phyloP scores from a whole-genome alignment of 1,139 yeast species.

The Wickerhamiella pararugosa region DNA sequence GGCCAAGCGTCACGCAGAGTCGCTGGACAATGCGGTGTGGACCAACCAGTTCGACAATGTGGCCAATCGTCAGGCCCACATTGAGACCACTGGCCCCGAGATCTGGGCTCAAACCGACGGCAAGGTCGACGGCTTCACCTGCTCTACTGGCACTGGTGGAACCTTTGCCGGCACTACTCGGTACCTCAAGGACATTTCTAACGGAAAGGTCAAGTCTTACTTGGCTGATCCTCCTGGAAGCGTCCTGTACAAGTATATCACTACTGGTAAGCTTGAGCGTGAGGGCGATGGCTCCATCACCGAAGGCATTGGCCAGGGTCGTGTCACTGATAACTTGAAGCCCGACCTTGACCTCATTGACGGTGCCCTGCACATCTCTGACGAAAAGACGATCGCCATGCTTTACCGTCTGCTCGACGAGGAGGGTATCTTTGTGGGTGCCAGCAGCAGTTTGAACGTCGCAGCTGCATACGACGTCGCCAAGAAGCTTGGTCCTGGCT shows the following conservation, averaged over 20 bases:
- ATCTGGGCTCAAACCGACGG: slow-evolving; percentile 80
- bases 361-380: slow-evolving; percentile 57
- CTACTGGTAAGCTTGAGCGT: slow-evolving; percentile 44
- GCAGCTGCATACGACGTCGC: slow-evolving; percentile 71
- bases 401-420: slow-evolving; percentile 67
- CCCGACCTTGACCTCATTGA: slow-evolving; percentile 66
- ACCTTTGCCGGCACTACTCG: slow-evolving; percentile 75
- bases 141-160: slow-evolving; percentile 87
- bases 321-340: slow-evolving; percentile 68
- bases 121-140: slow-evolving; percentile 70
- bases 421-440: slow-evolving; percentile 85
- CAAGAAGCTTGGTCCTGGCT: slow-evolving; percentile 56
- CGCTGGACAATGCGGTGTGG: slow-evolving; percentile 68
- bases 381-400: slow-evolving; percentile 64
- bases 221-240: slow-evolving; percentile 94
- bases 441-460: slow-evolving; percentile 71
- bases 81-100: slow-evolving; percentile 87
- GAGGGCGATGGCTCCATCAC: slow-evolving; percentile 62
- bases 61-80: slow-evolving; percentile 81
- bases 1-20: slow-evolving; percentile 71
- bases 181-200: slow-evolving; percentile 51
- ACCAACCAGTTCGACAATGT: slow-evolving; percentile 79
- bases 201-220: slow-evolving; percentile 41
- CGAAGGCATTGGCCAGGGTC: slow-evolving; percentile 92
- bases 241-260: slow-evolving; percentile 62